Conservation (phyloP, 805 yeast genomes). For the Cyberlindnera petersonii region DNA sequence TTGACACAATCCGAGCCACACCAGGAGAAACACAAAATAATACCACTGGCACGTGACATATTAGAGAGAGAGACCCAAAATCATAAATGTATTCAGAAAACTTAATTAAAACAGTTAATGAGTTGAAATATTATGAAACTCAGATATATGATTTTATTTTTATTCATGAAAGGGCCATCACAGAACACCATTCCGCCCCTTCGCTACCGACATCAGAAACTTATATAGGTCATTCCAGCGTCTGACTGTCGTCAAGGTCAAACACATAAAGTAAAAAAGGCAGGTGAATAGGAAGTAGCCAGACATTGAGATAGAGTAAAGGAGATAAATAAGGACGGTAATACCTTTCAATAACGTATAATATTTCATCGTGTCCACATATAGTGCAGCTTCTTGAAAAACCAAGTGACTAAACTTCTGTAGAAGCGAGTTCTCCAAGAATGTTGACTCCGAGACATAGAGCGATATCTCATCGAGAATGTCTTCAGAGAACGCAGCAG, state of each 20-base stretch:
- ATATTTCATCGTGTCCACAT: not conserved
- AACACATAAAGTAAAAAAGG: slow-evolving; percentile 15
- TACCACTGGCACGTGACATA: no score
- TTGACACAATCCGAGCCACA: no score
- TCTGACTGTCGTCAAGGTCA: slow-evolving; percentile 15
- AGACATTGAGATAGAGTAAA: slow-evolving; percentile 14
- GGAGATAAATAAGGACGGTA: slow-evolving; percentile 11
- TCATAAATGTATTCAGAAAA: no score
- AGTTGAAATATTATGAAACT: no score
- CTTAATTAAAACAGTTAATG: no score
- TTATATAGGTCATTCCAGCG: slow-evolving; percentile 15
- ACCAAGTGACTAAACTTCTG: slow-evolving; percentile 13
- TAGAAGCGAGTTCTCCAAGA: slow-evolving; percentile 7
- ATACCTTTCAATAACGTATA: slow-evolving; percentile 1
- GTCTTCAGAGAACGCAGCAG: slow-evolving; percentile 18
- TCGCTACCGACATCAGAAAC: slow-evolving; percentile 9
- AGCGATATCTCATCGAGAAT: slow-evolving; percentile 15
- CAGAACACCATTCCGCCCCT: slow-evolving; percentile 12
- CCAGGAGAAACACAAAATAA: no score
- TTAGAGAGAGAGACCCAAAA: no score
- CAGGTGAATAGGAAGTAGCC: slow-evolving; percentile 18
- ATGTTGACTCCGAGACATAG: slow-evolving; percentile 5
- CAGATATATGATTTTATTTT: no score
- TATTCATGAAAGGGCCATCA: no score
- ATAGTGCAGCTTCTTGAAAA: slow-evolving; percentile 2